Percentiles rank a stretch among this genome's conserved stretches.
Conservation (phyloP, 2,329 filamentous ascomycete species). For the Pleomassaria siparia region DNA sequence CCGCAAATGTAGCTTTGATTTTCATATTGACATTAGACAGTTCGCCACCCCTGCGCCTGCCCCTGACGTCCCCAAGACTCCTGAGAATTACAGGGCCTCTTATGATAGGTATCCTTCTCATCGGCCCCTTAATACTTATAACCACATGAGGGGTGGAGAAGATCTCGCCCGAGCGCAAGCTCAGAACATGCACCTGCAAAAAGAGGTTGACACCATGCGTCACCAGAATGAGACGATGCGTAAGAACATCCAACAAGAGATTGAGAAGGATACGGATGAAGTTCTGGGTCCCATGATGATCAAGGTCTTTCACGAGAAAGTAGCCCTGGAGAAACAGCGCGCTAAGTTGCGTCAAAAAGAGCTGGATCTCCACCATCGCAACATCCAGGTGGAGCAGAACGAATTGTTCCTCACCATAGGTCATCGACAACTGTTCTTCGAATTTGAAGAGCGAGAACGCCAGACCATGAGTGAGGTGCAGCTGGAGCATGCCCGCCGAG, state of each 20-base stretch:
- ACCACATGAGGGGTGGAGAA: neutral
- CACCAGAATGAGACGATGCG: neutral
- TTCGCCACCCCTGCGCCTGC: too few relatives aligned
- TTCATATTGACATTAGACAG: too few relatives aligned
- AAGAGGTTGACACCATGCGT: neutral
- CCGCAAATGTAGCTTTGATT: too few relatives aligned
- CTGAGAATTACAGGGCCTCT: too few relatives aligned
- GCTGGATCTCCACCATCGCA: constrained; percentile 7
- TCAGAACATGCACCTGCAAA: neutral
- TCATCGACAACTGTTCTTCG: constrained; percentile 20
- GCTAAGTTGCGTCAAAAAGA: neutral
- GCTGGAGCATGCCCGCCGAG: neutral
- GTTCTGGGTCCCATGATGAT: neutral
- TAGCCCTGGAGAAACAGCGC: neutral
- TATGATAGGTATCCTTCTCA: neutral
- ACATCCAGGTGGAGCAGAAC: constrained; percentile 14
- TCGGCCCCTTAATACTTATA: neutral
- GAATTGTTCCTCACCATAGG: constrained; percentile 25
- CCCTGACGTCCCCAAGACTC: neutral
- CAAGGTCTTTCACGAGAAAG: neutral
- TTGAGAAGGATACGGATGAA: neutral
- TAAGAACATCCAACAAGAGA: neutral
- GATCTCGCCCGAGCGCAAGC: neutral
- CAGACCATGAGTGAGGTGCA: neutral
- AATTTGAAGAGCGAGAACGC: constrained; percentile 14